Evolutionary conservation across 306 rosid genomes (phyloP).

Genomic region (Canavalia gladiata): DNA sequence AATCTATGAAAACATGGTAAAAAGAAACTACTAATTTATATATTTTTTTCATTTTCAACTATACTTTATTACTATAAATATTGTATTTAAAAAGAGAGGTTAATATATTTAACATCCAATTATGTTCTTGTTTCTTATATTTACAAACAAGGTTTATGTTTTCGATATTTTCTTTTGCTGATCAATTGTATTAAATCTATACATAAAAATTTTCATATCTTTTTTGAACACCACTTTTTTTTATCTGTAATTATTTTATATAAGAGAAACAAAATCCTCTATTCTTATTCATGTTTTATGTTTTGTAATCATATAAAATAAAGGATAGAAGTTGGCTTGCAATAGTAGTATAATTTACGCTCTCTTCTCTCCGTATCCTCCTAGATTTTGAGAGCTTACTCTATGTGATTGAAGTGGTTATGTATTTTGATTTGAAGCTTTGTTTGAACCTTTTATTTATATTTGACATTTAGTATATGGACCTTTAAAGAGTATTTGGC

Average conservation of each 20-base stretch:
- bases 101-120: not conserved
- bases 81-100: constrained; percentile 12
- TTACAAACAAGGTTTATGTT: not conserved
- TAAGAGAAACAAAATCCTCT: too few relatives aligned
- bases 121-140: not conserved
- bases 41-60: not conserved
- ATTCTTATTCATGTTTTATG: too few relatives aligned
- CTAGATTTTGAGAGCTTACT: too few relatives aligned
- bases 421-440: not conserved
- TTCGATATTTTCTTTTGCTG: not conserved
- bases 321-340: too few relatives aligned
- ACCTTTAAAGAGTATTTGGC: not conserved
- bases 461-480: not conserved
- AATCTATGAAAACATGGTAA: constrained; percentile 7
- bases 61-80: not conserved
- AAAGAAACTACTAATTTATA: not conserved
- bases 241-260: too few relatives aligned
- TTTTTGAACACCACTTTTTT: not conserved
- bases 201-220: not conserved
- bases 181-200: not conserved
- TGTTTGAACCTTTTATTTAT: not conserved
- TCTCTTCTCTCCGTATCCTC: too few relatives aligned
- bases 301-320: too few relatives aligned
- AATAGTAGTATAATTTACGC: too few relatives aligned
- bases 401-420: not conserved